A percentile compares a stretch with the other conserved stretches of the same genome.
Evolutionary conservation across 345 rosid species (phyloP).

Genomic region (Dovyalis caffra): DNA sequence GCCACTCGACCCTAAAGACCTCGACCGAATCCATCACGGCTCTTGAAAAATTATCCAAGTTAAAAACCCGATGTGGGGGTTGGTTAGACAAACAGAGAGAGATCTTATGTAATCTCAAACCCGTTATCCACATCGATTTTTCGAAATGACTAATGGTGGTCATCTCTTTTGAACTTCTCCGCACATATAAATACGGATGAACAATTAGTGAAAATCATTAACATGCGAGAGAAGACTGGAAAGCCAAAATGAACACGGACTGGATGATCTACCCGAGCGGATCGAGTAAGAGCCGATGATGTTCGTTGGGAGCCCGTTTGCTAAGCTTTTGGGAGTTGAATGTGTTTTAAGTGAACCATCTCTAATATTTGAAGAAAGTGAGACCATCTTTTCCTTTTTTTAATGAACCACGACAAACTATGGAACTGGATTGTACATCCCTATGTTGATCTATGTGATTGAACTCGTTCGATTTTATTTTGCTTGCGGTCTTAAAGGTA

Average conservation of each 20-base stretch:
- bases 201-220: neutral
- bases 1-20: conserved; percentile 1
- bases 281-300: conserved; percentile 3
- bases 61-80: neutral
- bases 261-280: conserved; percentile 12
- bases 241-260: neutral
- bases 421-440: neutral
- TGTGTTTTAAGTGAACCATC: neutral
- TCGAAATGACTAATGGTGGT: neutral
- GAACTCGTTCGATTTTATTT: neutral
- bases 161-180: conserved; percentile 12
- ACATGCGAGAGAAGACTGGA: neutral
- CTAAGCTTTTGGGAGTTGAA: conserved; percentile 2
- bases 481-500: conserved; percentile 7
- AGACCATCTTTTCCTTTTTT: conserved; percentile 1
- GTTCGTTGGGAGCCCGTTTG: neutral
- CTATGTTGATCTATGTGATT: neutral
- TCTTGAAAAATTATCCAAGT: conserved; percentile 2
- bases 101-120: conserved; percentile 2
- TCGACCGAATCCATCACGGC: conserved; percentile 4
- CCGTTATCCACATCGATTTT: conserved; percentile 9
- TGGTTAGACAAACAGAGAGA: too few species aligned
- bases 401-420: neutral
- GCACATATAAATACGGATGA: conserved; percentile 4
- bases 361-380: neutral